A percentile compares a stretch with the other conserved stretches of the same genome.
These are phyloP conservation scores for Meyerozyma athensensis DNA, from an alignment of 1,139 yeast species.

Conservation along the genomic window DNA sequence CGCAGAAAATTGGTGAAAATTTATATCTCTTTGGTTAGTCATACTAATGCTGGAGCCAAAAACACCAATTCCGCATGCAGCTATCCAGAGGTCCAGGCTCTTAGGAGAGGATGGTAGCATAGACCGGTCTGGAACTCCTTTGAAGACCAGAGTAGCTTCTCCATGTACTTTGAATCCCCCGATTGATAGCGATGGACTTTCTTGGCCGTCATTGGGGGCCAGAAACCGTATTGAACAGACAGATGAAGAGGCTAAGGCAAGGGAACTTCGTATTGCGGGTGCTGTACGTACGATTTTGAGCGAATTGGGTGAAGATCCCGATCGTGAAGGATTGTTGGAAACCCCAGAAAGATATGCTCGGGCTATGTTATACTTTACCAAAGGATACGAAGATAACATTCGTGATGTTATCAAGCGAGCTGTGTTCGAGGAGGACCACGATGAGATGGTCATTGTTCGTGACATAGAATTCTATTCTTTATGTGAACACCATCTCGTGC, in stretches of 20 bases:
- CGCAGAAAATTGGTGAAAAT: background rate
- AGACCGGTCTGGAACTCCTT: conserved; percentile 33
- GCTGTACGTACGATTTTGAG: conserved; percentile 79
- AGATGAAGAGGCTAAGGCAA: conserved; percentile 51
- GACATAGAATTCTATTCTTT: conserved; percentile 89
- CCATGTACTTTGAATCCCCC: conserved; percentile 84
- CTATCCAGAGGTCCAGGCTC: background rate
- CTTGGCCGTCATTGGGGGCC: conserved; percentile 95
- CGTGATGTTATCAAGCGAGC: conserved; percentile 90
- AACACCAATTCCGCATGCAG: background rate
- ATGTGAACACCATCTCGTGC: conserved; percentile 97
- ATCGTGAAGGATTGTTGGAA: conserved; percentile 83
- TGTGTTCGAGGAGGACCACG: conserved; percentile 96
- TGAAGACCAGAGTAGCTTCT: conserved; percentile 74
- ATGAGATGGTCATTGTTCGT: conserved; percentile 96
- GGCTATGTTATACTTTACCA: conserved; percentile 92
- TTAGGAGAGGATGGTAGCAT: background rate
- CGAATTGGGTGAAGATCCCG: conserved; percentile 89
- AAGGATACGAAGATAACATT: conserved; percentile 92
- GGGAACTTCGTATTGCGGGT: conserved; percentile 73
- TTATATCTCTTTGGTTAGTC: background rate
- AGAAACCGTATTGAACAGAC: conserved; percentile 66
- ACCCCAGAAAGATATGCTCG: conserved; percentile 96
- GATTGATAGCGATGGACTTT: conserved; percentile 82
- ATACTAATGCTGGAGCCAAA: background rate